Evolutionary conservation across 139 green algal species (phyloP).

Genomic region (Pleodorina starrii): DNA sequence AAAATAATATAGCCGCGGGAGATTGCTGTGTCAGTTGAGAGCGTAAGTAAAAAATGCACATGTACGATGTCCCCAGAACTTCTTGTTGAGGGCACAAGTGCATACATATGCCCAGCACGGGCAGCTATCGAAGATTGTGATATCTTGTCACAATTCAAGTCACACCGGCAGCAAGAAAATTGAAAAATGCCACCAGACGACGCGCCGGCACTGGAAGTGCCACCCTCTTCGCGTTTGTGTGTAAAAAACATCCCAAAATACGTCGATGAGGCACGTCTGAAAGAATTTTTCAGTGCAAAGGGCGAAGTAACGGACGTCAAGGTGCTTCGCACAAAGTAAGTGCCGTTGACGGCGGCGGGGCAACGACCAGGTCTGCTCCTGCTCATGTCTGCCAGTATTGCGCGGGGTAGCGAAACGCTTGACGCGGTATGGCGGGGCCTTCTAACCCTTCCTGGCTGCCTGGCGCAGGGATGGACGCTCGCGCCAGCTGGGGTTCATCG

Average conservation of each 20-base stretch:
- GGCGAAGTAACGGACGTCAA: constrained; percentile 97
- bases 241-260: constrained; percentile 97
- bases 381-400: too few relatives aligned
- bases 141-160: too few relatives aligned
- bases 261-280: constrained; percentile 81
- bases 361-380: background rate
- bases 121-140: too few relatives aligned
- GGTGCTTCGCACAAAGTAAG: constrained; percentile 90
- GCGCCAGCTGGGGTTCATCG: constrained; percentile 95
- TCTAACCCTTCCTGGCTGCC: background rate
- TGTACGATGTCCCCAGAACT: constrained; percentile 4
- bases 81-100: too few relatives aligned
- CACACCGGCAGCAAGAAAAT: too few relatives aligned
- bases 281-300: constrained; percentile 81
- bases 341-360: background rate
- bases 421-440: background rate
- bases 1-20: too few relatives aligned
- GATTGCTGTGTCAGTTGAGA: too few relatives aligned
- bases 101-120: too few relatives aligned
- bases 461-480: constrained; percentile 91
- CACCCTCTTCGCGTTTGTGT: constrained; percentile 79
- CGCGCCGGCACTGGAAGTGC: constrained; percentile 6
- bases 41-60: too few relatives aligned
- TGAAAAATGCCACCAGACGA: constrained; percentile 20
- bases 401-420: background rate